Conservation (phyloP, 495 filamentous ascomycete species). For the Extremus antarcticus region DNA sequence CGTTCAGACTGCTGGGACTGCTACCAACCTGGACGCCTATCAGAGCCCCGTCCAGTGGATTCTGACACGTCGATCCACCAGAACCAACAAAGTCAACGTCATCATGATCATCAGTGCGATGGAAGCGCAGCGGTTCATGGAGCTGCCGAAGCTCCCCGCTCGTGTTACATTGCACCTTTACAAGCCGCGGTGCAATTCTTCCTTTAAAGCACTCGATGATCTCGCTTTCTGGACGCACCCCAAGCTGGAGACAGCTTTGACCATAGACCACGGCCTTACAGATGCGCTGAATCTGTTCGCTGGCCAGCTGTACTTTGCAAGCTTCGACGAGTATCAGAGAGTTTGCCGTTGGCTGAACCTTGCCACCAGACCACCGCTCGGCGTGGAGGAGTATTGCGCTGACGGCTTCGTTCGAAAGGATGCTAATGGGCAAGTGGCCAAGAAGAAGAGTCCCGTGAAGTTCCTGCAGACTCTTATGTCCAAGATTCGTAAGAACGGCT, state of each 20-base stretch:
- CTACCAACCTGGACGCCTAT: conserved; percentile 35
- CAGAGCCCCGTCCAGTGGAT: conserved; percentile 52
- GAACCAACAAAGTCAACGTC: conserved; percentile 12
- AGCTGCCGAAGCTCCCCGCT: conserved; percentile 25
- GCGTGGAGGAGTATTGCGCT: conserved; percentile 25
- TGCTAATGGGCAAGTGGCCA: conserved; percentile 12
- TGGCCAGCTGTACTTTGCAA: conserved; percentile 51
- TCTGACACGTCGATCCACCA: conserved; percentile 25
- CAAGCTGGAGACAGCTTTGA: background rate
- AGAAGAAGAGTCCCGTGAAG: conserved; percentile 39
- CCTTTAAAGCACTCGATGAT: conserved; percentile 1
- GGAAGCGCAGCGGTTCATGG: conserved; percentile 47
- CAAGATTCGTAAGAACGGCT: conserved; percentile 41
- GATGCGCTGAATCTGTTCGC: conserved; percentile 50
- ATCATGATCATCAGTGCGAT: conserved; percentile 52
- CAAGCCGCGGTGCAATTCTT: conserved; percentile 6
- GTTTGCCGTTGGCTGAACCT: conserved; percentile 46
- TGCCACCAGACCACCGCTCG: conserved; percentile 20
- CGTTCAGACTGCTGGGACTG: background rate
- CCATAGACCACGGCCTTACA: background rate
- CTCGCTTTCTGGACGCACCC: conserved; percentile 5
- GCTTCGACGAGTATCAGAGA: conserved; percentile 41
- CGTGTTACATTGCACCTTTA: conserved; percentile 42
- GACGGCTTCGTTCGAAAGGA: conserved; percentile 36
- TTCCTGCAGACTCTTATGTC: conserved; percentile 42